Base-by-base conservation (phyloP, 2,329 filamentous ascomycete species). In the Sporothrix luriei region DNA sequence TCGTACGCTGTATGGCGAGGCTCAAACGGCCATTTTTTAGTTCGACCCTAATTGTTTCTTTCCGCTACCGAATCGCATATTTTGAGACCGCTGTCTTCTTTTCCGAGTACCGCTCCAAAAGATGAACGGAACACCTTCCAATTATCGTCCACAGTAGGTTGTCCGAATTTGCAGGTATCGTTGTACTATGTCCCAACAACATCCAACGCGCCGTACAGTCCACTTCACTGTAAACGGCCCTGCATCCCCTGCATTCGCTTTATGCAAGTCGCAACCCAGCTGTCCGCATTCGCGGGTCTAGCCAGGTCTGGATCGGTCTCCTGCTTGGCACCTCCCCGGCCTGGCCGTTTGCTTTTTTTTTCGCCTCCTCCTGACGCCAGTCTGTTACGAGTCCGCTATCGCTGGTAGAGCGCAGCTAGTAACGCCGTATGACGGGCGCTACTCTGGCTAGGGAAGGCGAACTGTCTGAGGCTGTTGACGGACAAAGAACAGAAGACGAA, bases 241-340 rank as follows among this genome's bases (percentile, higher is more conserved):
- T 43, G 14, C 33, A 43, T 16, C 40, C 40, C 40, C 14, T 16
- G 13, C 4, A 16, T 11, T 43, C 40, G 40, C 40, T 16, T 43
- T 16, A 43, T 43, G 13, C 40, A 43, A 43, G 40, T 43, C 11
- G 40, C 40, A 43, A 43, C 13, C 40, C 40, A 43, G 40, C 1
- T 4, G 40, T 16, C 40, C 9, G 40, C 9, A 43, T 2, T 43
- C 40, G 14, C 14, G 14, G 21, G 43, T 64, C 61, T 49, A 33
- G 61, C 43, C 61, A 62, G 59, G 61, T 49, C 61, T 64, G 43
- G 43, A 26, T 49, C 61, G 61, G 61, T 64, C 61, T 64, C 61
- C 24, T 49, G 43, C 43, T 49, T 64, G 21, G 57, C 40, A 1
- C 9, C 3, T 43, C 40, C 38, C 38, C 59, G 24, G 59, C 43